These are phyloP conservation scores for Neurospora sp. DNA, from an alignment of 2,329 filamentous ascomycete genomes.

Conservation along the genomic window DNA sequence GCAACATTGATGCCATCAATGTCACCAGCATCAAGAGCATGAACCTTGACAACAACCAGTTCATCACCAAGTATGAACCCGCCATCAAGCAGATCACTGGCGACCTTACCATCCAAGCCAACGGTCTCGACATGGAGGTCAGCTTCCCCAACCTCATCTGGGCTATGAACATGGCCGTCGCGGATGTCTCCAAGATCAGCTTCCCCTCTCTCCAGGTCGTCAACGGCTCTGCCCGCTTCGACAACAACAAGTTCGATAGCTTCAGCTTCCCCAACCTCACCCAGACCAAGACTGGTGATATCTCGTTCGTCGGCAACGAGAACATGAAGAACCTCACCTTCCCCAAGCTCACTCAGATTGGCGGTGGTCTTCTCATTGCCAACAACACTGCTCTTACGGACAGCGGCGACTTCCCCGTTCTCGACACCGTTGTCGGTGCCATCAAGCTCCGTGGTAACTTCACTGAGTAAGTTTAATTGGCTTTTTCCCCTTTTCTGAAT, in stretches of 20 bases:
- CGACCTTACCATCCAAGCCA: constrained; percentile 65
- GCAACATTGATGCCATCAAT: constrained; percentile 70
- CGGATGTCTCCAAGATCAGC: constrained; percentile 65
- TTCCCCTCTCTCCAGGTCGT: constrained; percentile 65
- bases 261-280: constrained; percentile 65
- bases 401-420: constrained; percentile 57
- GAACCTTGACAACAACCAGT: constrained; percentile 83
- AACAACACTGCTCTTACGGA: constrained; percentile 72
- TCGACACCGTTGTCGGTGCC: constrained; percentile 66
- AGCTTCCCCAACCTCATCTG: constrained; percentile 69
- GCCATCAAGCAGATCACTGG: constrained; percentile 67
- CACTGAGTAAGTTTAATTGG: constrained; percentile 52
- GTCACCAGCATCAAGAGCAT: constrained; percentile 62
- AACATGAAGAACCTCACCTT: constrained; percentile 66
- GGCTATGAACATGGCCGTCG: constrained; percentile 73
- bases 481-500: not conserved
- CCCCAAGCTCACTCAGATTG: constrained; percentile 56
- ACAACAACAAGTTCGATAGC: constrained; percentile 60
- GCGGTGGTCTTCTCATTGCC: constrained; percentile 73
- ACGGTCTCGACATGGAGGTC: constrained; percentile 62
- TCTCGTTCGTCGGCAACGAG: constrained; percentile 56
- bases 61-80: constrained; percentile 66
- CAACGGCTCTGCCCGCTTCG: constrained; percentile 74
- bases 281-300: constrained; percentile 44
- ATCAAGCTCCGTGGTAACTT: constrained; percentile 82